Evolutionary conservation across 2,329 filamentous ascomycete genomes (phyloP).

Genomic region (Neobulgaria alba): DNA sequence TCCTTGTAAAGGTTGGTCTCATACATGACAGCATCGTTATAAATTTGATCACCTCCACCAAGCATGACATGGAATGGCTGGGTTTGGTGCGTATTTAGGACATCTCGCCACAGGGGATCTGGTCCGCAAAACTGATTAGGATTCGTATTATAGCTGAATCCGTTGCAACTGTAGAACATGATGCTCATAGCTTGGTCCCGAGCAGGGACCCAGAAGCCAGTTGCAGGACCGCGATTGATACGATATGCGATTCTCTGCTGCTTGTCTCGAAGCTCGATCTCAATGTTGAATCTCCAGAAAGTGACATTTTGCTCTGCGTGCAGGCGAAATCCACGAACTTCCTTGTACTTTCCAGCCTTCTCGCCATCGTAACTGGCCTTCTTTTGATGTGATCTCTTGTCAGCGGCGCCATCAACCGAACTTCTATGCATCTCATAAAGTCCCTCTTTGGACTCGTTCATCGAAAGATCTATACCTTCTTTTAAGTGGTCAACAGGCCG

Average conservation of each 20-base stretch:
- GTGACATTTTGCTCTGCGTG: conserved; percentile 82
- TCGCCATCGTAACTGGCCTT: conserved; percentile 64
- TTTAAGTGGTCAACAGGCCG: conserved; percentile 81
- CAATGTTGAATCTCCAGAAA: conserved; percentile 95
- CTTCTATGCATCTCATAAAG: conserved; percentile 65
- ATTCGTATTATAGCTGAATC: conserved; percentile 76
- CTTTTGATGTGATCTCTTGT: conserved; percentile 45
- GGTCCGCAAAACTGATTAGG: conserved; percentile 78
- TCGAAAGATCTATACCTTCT: conserved; percentile 69
- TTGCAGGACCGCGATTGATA: conserved; percentile 82
- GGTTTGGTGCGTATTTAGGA: conserved; percentile 84
- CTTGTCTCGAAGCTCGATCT: conserved; percentile 70
- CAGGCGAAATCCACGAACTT: conserved; percentile 72
- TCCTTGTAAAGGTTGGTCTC: conserved; percentile 69
- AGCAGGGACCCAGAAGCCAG: conserved; percentile 91
- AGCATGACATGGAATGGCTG: conserved; percentile 97
- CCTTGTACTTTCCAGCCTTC: conserved; percentile 69
- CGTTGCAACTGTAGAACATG: conserved; percentile 98
- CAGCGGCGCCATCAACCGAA: conserved; percentile 41
- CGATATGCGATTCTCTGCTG: conserved; percentile 90
- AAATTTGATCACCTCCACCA: conserved; percentile 93
- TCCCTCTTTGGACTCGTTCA: conserved; percentile 70
- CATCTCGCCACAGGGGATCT: conserved; percentile 94
- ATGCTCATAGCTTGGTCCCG: conserved; percentile 87
- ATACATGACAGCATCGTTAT: conserved; percentile 77